Evolutionary conservation across 1,284 basidiomycete genomes (phyloP), one percentile per base, ranked within the genome.

Genomic region (Hemileia vastatrix): DNA sequence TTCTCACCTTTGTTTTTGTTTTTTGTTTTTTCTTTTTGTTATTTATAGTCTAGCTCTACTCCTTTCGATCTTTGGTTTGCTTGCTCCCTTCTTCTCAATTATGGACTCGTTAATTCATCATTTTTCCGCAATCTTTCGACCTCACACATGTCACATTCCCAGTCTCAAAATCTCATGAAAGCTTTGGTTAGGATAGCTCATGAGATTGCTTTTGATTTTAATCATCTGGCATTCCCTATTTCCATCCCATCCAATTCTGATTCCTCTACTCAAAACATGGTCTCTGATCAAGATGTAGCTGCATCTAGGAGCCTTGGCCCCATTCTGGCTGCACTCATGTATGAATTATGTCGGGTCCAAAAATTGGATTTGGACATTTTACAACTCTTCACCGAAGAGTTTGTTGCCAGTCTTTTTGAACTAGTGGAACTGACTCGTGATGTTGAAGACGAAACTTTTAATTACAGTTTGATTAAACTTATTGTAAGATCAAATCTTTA

Each of bases 401-500:
- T 97, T 75, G 86, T 99, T 57, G 86, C 92, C 67, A 84, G 87
- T 70, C 78, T 99, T 44, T 96, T 96, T 70, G 89, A 95, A 64
- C 82, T 97, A 44, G 90, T 98, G 40, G 94, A 99, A 74, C 84
- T 87, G 68, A 96, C 95, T 0, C 81, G 90, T 51, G 82, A 86
- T 67, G 84, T 89, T 77, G 83, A 85, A 15, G 93, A 97, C 71
- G 95, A 98, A 67, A 83, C 85, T 0, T 86, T 95, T 76, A 96
- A 95, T 72, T 96, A 96, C 74, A 86, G 87, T 1, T 84, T 95
- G 32, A 92, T 96, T 75, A 92, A 91, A 73, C 81, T 96, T 45
- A 86, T 96, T 67, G 91, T 91, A 19, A 62, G 59, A 33, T 47
- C 23, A 23, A 9, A 11, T n/a, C 43, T 18, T n/a, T 52, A 31